These are phyloP conservation scores for Filosporella fistucella DNA, from an alignment of 495 filamentous ascomycete genomes.

Conservation along the genomic window DNA sequence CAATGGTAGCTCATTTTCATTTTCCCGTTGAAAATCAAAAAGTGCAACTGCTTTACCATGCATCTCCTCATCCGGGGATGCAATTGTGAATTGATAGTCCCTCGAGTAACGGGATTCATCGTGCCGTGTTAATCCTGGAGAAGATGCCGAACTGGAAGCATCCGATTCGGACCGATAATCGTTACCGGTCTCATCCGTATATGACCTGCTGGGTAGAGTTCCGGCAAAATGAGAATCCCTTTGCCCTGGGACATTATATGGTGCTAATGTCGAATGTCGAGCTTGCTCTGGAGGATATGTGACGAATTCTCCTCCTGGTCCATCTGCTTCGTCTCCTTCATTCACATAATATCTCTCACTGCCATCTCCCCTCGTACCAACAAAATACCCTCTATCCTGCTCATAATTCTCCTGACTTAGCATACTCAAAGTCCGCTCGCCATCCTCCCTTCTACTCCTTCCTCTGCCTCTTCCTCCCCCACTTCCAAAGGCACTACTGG, in stretches of 20 bases:
- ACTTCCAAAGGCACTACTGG: conserved; percentile 38
- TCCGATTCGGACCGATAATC: conserved; percentile 55
- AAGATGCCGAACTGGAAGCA: conserved; percentile 46
- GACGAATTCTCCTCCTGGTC: conserved; percentile 74
- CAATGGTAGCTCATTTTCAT: conserved; percentile 92
- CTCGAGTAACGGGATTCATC: conserved; percentile 72
- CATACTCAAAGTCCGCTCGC: conserved; percentile 31
- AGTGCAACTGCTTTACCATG: conserved; percentile 94
- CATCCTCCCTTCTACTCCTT: conserved; percentile 37
- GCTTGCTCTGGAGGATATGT: conserved; percentile 69
- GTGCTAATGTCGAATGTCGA: conserved; percentile 42
- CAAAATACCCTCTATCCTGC: conserved; percentile 57
- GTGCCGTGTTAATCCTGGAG: conserved; percentile 40
- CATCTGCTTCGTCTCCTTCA: conserved; percentile 62
- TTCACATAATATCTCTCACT: conserved; percentile 75
- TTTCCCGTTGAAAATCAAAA: conserved; percentile 91
- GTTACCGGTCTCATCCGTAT: conserved; percentile 46
- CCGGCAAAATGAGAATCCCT: conserved; percentile 41
- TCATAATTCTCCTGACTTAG: conserved; percentile 39
- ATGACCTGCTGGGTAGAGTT: conserved; percentile 37
- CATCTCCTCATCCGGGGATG: conserved; percentile 95
- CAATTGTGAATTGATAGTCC: conserved; percentile 93
- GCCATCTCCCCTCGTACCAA: conserved; percentile 60
- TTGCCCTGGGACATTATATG: conserved; percentile 30
- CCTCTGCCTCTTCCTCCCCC: conserved; percentile 32